These are phyloP conservation scores for Penicillium sp. DNA, from an alignment of 2,329 filamentous ascomycete species.

Conservation along the genomic window DNA sequence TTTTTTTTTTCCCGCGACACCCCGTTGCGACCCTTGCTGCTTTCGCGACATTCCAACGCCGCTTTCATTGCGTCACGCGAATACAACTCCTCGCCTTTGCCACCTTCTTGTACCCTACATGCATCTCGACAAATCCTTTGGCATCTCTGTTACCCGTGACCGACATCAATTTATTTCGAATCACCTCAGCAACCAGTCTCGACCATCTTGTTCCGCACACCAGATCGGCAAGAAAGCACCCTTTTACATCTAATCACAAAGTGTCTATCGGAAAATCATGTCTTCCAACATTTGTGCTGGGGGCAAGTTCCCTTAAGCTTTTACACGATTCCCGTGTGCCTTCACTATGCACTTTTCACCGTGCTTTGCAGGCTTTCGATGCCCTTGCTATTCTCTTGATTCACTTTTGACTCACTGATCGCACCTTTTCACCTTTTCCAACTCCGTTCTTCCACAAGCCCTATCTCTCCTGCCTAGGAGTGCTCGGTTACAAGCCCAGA, in stretches of 20 bases:
- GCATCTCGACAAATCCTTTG: conserved; percentile 1
- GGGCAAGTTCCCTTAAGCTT: conserved; percentile 29
- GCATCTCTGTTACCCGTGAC: neutral
- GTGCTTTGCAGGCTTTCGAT: conserved; percentile 32
- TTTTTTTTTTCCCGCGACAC: neutral
- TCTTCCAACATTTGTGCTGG: conserved; percentile 23
- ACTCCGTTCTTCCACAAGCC: neutral
- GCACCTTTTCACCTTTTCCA: neutral
- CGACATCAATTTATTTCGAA: neutral
- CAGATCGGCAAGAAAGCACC: conserved; percentile 5
- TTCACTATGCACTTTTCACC: conserved; percentile 33
- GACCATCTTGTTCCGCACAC: neutral
- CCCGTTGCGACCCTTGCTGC: neutral
- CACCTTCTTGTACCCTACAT: conserved; percentile 4
- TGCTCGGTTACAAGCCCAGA: neutral
- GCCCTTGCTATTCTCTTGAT: conserved; percentile 23
- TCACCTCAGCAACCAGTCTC: neutral
- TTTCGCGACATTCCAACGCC: conserved; percentile 17
- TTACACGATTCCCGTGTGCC: conserved; percentile 22
- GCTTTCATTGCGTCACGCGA: conserved; percentile 20
- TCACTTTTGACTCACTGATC: conserved; percentile 13
- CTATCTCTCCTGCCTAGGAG: neutral
- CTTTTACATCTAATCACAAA: conserved; percentile 4
- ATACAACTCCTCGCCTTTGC: conserved; percentile 1
- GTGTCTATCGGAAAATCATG: conserved; percentile 22